Evolutionary conservation across 495 filamentous ascomycete genomes (phyloP).

Genomic region (Penicillium crystallinum): DNA sequence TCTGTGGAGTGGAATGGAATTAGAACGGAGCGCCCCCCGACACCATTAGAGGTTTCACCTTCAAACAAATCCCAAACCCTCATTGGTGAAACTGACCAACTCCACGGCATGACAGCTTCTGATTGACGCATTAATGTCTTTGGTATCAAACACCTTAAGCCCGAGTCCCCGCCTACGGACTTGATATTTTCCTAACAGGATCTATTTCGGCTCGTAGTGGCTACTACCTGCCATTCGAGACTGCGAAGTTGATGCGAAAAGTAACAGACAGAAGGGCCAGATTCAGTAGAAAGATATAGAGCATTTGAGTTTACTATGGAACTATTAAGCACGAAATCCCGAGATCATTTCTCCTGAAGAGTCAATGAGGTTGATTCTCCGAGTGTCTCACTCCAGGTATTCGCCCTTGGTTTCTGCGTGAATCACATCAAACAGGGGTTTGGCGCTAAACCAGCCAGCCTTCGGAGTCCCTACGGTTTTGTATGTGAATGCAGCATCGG

Average conservation of each 20-base stretch:
- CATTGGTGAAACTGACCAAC: not conserved
- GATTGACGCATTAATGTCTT: too few species aligned
- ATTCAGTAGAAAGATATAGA: too few species aligned
- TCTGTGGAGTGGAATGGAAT: not conserved
- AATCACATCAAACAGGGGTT: slow-evolving; percentile 70
- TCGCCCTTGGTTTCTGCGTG: slow-evolving; percentile 58
- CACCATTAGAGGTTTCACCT: slow-evolving; percentile 2
- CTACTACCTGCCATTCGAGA: too few species aligned
- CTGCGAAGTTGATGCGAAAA: too few species aligned
- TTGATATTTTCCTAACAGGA: too few species aligned
- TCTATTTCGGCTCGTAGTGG: too few species aligned
- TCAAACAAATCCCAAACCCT: not conserved
- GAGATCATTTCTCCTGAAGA: not conserved
- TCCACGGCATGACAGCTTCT: too few species aligned
- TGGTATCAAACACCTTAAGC: too few species aligned
- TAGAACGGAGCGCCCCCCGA: not conserved
- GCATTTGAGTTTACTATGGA: too few species aligned
- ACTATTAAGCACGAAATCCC: not conserved
- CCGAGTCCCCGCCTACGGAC: too few species aligned
- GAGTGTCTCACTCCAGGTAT: slow-evolving; percentile 42
- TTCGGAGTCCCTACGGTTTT: slow-evolving; percentile 56
- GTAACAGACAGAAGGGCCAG: too few species aligned
- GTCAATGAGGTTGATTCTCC: not conserved
- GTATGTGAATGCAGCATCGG: slow-evolving; percentile 64
- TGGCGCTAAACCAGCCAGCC: slow-evolving; percentile 68